Evolutionary conservation across 176 grass and related monocot species (phyloP).

Genomic region (Guadua angustifolia): DNA sequence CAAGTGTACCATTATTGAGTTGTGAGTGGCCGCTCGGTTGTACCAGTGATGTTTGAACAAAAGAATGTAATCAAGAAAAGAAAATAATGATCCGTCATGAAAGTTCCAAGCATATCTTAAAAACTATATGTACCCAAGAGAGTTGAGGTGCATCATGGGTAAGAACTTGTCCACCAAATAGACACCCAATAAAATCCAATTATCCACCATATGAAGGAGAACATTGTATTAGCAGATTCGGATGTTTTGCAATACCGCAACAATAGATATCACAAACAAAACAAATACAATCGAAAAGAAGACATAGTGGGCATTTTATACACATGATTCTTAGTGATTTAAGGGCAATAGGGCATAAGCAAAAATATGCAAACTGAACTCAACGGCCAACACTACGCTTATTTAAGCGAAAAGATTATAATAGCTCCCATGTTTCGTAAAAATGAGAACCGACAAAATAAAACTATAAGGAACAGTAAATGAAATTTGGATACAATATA

Average conservation of each 20-base stretch:
- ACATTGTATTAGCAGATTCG: constrained; percentile 68
- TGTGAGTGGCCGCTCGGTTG: too few species aligned
- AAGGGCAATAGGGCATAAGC: neutral
- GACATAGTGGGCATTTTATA: neutral
- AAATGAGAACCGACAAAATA: neutral
- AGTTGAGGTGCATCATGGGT: constrained; percentile 55
- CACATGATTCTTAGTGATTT: neutral
- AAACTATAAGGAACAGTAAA: neutral
- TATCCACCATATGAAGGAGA: constrained; percentile 71
- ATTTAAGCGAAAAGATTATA: neutral
- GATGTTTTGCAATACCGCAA: constrained; percentile 56
- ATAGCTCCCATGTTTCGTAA: neutral
- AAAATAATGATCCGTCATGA: too few species aligned
- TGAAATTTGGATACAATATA: neutral
- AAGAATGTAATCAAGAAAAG: too few species aligned
- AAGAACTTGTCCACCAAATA: constrained; percentile 65
- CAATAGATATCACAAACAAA: neutral
- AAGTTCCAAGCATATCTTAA: constrained; percentile 16
- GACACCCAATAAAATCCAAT: too few species aligned
- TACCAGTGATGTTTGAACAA: too few species aligned
- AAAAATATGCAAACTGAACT: constrained; percentile 1
- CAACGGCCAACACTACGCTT: neutral
- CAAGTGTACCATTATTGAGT: too few species aligned
- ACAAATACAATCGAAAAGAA: constrained; percentile 1
- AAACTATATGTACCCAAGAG: constrained; percentile 55